These are phyloP conservation scores for Allantophomopsis cytisporea DNA, from an alignment of 2,329 filamentous ascomycete species.

Conservation along the genomic window DNA sequence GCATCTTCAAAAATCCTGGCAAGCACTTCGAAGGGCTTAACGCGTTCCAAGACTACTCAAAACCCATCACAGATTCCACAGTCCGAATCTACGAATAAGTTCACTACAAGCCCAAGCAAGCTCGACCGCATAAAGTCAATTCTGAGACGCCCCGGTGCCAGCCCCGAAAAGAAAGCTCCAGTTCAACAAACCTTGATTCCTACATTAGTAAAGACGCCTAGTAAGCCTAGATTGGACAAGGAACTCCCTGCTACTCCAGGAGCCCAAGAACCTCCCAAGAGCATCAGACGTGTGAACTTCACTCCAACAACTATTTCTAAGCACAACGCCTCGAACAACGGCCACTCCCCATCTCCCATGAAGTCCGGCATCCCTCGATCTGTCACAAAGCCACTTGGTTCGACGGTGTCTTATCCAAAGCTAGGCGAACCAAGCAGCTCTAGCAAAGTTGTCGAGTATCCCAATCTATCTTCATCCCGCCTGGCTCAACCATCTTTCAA, in stretches of 20 bases:
- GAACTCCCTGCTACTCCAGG: slow-evolving; percentile 42
- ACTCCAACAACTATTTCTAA: slow-evolving; percentile 49
- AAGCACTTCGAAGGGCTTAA: slow-evolving; percentile 31
- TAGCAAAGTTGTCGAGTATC: slow-evolving; percentile 31
- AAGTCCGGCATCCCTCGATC: slow-evolving; percentile 33
- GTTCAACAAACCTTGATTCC: slow-evolving; percentile 9
- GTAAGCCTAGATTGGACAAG: slow-evolving; percentile 39
- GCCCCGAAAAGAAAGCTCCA: slow-evolving; percentile 8
- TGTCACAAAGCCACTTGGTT: slow-evolving; percentile 21
- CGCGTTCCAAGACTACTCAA: slow-evolving; percentile 38
- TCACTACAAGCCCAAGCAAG: slow-evolving; percentile 11
- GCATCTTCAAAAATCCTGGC: slow-evolving; percentile 32
- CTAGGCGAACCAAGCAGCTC: slow-evolving; percentile 15
- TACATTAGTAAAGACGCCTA: slow-evolving; percentile 20
- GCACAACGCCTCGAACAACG: slow-evolving; percentile 22
- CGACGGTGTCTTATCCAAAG: slow-evolving; percentile 20
- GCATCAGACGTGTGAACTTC: slow-evolving; percentile 66
- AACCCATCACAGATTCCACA: slow-evolving; percentile 21
- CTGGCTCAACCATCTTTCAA: slow-evolving; percentile 2
- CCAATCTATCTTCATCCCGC: slow-evolving; percentile 30
- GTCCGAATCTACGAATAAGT: slow-evolving; percentile 8
- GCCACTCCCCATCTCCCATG: slow-evolving; percentile 41
- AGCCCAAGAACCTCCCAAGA: slow-evolving; percentile 32
- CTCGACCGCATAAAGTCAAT: slow-evolving; percentile 43
- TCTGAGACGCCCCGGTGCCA: slow-evolving; percentile 24